A percentile compares a stretch with the other conserved stretches of the same genome.
Conservation (phyloP, 768 basidiomycete genomes). For the Boletus rubropictus region DNA sequence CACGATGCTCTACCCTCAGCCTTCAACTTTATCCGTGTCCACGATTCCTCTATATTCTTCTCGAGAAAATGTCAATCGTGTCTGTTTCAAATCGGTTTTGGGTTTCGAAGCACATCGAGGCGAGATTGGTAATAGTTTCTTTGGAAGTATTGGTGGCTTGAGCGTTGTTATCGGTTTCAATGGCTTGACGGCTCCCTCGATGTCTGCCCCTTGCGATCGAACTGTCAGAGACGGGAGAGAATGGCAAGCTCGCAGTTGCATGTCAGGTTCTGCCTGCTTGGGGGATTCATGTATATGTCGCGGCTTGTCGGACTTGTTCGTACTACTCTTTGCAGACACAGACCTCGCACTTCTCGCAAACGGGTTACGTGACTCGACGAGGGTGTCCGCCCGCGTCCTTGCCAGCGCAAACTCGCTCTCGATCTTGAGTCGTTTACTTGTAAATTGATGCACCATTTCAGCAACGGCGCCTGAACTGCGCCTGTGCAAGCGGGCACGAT, state of each 20-base stretch:
- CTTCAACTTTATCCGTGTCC: neutral
- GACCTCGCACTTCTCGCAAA: slow-evolving; percentile 14
- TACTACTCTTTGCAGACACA: slow-evolving; percentile 16
- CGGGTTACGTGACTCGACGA: slow-evolving; percentile 18
- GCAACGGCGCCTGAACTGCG: slow-evolving; percentile 17
- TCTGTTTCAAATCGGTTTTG: slow-evolving; percentile 14
- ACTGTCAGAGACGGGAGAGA: slow-evolving; percentile 6
- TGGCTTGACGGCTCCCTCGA: slow-evolving; percentile 5
- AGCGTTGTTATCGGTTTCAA: slow-evolving; percentile 29
- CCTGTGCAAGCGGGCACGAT: slow-evolving; percentile 25
- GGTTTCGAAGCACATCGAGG: slow-evolving; percentile 5
- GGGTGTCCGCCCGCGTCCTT: slow-evolving; percentile 1
- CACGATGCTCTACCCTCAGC: neutral
- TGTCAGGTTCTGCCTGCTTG: neutral
- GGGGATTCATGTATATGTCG: neutral
- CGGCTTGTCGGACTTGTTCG: neutral
- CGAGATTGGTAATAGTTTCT: slow-evolving; percentile 14
- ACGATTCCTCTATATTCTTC: neutral
- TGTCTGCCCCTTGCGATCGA: neutral
- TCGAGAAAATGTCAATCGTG: slow-evolving; percentile 16
- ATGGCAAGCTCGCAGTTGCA: slow-evolving; percentile 2
- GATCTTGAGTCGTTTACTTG: slow-evolving; percentile 18
- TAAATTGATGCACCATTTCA: slow-evolving; percentile 18
- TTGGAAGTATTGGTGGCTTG: slow-evolving; percentile 27
- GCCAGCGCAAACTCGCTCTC: slow-evolving; percentile 19